Percentiles rank a stretch among this genome's conserved stretches.
Evolutionary conservation across 345 rosid species (phyloP).

Genomic region (Eucalyptus victrix): DNA sequence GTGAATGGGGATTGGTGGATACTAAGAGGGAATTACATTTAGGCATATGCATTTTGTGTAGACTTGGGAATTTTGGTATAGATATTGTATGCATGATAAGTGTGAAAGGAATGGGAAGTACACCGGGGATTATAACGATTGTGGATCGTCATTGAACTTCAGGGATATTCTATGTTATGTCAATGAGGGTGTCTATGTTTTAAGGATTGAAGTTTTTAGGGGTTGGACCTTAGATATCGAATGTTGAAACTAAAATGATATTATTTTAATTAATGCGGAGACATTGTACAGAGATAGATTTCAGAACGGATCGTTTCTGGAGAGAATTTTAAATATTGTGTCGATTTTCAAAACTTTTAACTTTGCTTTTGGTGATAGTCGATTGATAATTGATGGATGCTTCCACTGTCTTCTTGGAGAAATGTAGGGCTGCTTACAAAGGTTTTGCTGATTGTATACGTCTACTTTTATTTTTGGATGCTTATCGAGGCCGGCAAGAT

Average conservation of each 20-base stretch:
- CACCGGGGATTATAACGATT: neutral
- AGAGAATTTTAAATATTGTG: neutral
- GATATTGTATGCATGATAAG: neutral
- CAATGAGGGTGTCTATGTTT: neutral
- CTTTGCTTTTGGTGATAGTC: neutral
- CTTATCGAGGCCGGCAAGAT: slow-evolving; percentile 93
- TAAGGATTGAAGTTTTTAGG: neutral
- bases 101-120: neutral
- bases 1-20: neutral
- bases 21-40: neutral
- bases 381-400: neutral
- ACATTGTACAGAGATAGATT: neutral
- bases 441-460: slow-evolving; percentile 97
- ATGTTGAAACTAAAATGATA: neutral
- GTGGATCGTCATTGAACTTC: neutral
- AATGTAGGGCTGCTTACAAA: slow-evolving; percentile 96
- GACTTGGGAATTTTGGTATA: neutral
- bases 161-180: neutral
- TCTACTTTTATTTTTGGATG: slow-evolving; percentile 84
- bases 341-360: neutral
- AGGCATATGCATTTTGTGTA: neutral
- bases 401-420: slow-evolving; percentile 19
- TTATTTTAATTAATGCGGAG: neutral
- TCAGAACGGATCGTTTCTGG: neutral
- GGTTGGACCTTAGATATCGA: neutral